Percentiles rank a stretch among this genome's conserved stretches.
These are phyloP conservation scores for Rhodotorula toruloides DNA, from an alignment of 768 basidiomycete genomes.

Conservation along the genomic window DNA sequence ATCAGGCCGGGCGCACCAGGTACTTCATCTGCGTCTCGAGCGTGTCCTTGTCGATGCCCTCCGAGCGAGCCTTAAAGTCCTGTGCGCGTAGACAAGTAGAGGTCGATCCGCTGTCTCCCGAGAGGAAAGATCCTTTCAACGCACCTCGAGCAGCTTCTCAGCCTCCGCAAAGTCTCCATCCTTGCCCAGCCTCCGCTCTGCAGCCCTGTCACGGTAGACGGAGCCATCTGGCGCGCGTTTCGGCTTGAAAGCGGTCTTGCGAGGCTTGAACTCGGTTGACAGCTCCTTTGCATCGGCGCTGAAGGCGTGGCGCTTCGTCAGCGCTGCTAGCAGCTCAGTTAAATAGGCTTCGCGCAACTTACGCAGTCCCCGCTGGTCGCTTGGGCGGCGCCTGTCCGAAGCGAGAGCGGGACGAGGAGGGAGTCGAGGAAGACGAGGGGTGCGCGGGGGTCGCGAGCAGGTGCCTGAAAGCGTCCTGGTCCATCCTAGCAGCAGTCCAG, in stretches of 20 bases:
- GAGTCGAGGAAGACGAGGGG: background rate
- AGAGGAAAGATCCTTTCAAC: background rate
- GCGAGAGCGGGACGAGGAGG: background rate
- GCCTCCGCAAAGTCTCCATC: constrained; percentile 69
- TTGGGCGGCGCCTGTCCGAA: background rate
- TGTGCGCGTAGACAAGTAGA: background rate
- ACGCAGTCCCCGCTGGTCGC: too few relatives aligned
- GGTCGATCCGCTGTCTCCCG: too few relatives aligned
- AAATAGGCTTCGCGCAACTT: too few relatives aligned
- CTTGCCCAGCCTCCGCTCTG: constrained; percentile 63
- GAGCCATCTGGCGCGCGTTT: constrained; percentile 22
- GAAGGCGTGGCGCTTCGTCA: too few relatives aligned
- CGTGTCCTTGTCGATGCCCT: constrained; percentile 2
- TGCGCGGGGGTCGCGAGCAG: background rate
- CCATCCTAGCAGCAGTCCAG: background rate
- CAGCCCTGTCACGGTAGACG: constrained; percentile 69
- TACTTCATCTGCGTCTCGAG: constrained; percentile 30
- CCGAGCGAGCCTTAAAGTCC: constrained; percentile 27
- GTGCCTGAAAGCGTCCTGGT: constrained; percentile 13
- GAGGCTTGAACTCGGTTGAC: constrained; percentile 65
- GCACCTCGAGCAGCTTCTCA: constrained; percentile 33
- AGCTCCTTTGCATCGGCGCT: background rate
- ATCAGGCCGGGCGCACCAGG: constrained; percentile 17
- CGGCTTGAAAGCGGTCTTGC: constrained; percentile 43
- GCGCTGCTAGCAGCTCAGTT: too few relatives aligned